Percentiles rank a stretch among this genome's conserved stretches.
Conservation (phyloP, 768 basidiomycete species). For the Gautieria morchelliformis region DNA sequence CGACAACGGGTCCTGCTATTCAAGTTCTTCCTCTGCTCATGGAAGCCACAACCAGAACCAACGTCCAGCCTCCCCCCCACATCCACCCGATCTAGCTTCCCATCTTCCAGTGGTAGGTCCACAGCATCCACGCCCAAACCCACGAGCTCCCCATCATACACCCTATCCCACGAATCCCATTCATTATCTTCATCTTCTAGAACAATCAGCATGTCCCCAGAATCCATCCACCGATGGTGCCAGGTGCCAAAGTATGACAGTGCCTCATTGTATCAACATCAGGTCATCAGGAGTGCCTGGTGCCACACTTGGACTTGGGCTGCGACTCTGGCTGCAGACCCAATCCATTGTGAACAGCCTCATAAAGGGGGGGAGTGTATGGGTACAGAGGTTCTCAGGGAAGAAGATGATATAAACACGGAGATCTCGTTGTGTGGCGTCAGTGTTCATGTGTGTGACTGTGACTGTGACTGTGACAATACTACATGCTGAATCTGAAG, state of each 20-base stretch:
- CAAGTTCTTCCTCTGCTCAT: not conserved
- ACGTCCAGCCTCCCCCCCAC: no score
- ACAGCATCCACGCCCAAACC: no score
- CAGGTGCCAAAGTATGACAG: no score
- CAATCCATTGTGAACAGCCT: not conserved
- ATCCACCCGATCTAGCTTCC: not conserved
- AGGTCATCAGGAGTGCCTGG: constrained; percentile 1
- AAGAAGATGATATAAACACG: not conserved
- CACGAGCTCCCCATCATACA: no score
- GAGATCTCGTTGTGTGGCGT: not conserved
- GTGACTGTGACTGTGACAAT: not conserved
- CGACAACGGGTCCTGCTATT: no score
- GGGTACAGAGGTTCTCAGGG: not conserved
- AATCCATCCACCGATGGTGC: no score
- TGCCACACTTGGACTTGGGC: no score
- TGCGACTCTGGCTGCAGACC: constrained; percentile 4
- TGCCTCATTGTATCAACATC: not conserved
- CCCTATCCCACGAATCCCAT: not conserved
- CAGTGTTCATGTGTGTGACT: not conserved
- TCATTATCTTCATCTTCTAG: not conserved
- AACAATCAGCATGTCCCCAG: not conserved
- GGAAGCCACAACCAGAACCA: not conserved
- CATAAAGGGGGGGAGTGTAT: not conserved
- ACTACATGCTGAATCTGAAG: no score
- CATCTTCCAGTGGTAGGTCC: no score